A percentile compares a stretch with the other conserved stretches of the same genome.
phyloP scores from a whole-genome alignment of 371 early-diverging fungal species.

The Mortierella sp. region DNA sequence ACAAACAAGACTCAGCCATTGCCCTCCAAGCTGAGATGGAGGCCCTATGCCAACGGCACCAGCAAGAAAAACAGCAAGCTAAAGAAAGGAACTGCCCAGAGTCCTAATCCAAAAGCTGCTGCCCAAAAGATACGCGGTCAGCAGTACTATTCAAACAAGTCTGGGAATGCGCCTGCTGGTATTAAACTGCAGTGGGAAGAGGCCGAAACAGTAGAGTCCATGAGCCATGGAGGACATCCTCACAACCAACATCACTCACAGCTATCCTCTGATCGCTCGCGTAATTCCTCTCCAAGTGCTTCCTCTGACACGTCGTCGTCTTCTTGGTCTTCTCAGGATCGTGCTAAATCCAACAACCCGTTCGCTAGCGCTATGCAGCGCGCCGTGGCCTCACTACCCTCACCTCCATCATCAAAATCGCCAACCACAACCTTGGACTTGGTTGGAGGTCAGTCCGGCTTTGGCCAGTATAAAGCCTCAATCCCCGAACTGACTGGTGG shows the following conservation, averaged over 20 bases:
- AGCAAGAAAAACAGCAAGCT: slow-evolving; percentile 42
- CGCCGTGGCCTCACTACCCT: slow-evolving; percentile 38
- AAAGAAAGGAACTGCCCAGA: slow-evolving; percentile 16
- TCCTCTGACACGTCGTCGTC: slow-evolving; percentile 31
- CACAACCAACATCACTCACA: slow-evolving; percentile 27
- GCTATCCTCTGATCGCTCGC: slow-evolving; percentile 17
- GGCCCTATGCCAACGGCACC: slow-evolving; percentile 53
- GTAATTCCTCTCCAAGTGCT: slow-evolving; percentile 33
- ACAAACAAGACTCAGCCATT: slow-evolving; percentile 27
- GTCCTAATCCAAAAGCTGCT: slow-evolving; percentile 25
- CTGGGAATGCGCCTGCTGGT: slow-evolving; percentile 12
- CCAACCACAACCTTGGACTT: slow-evolving; percentile 38
- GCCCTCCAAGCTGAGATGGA: slow-evolving; percentile 54
- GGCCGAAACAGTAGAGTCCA: slow-evolving; percentile 51
- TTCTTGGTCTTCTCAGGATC: background rate
- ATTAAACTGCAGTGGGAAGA: slow-evolving; percentile 55
- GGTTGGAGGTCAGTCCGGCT: slow-evolving; percentile 47
- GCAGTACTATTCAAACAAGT: slow-evolving; percentile 39
- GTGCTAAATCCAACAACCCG: slow-evolving; percentile 4
- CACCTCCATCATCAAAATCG: slow-evolving; percentile 25
- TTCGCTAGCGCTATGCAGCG: slow-evolving; percentile 21
- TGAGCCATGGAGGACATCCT: slow-evolving; percentile 47
- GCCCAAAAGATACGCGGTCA: slow-evolving; percentile 40
- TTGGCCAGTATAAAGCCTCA: slow-evolving; percentile 37
- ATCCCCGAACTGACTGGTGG: slow-evolving; percentile 28